A percentile compares a stretch with the other conserved stretches of the same genome.
These are phyloP conservation scores for Penicillium sclerotiorum DNA, from an alignment of 2,329 filamentous ascomycete species.

Conservation along the genomic window DNA sequence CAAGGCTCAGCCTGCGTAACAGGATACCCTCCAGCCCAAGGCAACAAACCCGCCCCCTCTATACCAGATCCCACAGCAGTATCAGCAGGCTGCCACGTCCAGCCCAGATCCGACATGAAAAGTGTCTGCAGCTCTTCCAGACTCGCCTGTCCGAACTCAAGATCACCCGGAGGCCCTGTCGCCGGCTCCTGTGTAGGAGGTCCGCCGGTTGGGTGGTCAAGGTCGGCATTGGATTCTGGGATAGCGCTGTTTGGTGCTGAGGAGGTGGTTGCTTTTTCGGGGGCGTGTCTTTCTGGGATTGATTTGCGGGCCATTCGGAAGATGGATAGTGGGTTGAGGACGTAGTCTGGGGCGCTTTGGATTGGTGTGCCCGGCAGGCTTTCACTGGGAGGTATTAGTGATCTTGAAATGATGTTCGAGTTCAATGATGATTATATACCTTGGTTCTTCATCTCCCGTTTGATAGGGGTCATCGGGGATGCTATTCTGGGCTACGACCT, in stretches of 20 bases:
- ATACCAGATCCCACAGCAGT: slow-evolving; percentile 27
- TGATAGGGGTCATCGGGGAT: slow-evolving; percentile 26
- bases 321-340: slow-evolving; percentile 30
- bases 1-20: slow-evolving; percentile 19
- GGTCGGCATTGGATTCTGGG: slow-evolving; percentile 9
- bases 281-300: slow-evolving; percentile 28
- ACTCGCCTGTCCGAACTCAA: slow-evolving; percentile 10
- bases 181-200: background rate
- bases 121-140: slow-evolving; percentile 24
- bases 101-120: slow-evolving; percentile 29
- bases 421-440: background rate
- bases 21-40: slow-evolving; percentile 25
- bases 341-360: slow-evolving; percentile 28
- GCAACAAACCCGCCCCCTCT: slow-evolving; percentile 20
- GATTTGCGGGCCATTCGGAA: slow-evolving; percentile 29
- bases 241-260: slow-evolving; percentile 18
- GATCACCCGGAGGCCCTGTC: background rate
- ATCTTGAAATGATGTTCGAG: background rate
- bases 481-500: slow-evolving; percentile 19
- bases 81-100: slow-evolving; percentile 27
- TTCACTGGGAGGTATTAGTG: slow-evolving; percentile 7
- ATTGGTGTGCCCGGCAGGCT: slow-evolving; percentile 15
- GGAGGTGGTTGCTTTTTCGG: slow-evolving; percentile 18
- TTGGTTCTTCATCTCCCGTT: slow-evolving; percentile 15
- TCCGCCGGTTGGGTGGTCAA: background rate